Evolutionary conservation across 768 basidiomycete species (phyloP), one percentile per base, ranked within the genome.

Genomic region (Lentinula lateritia): DNA sequence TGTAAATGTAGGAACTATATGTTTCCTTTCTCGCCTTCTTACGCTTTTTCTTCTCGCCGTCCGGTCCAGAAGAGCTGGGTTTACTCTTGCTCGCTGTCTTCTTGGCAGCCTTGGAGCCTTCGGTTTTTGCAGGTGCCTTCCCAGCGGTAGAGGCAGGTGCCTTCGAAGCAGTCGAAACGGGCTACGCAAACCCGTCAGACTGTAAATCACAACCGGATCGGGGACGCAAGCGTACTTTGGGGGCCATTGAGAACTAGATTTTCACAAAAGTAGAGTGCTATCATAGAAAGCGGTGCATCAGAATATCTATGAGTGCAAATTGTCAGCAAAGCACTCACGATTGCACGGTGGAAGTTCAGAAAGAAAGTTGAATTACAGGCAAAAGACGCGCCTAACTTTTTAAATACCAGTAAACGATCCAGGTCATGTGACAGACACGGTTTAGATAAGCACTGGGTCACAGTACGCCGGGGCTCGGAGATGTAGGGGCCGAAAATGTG

Each of bases 1-100:
- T 90, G 80, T 89, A 90, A 71, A 93, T 90, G 79, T 93, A 93
- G 34, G 90, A 88, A 71, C 86, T 86, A 80, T 89, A 90, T 3
- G 89, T 90, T 78, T 90, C 89, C 81, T 89, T 89, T 71, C 89
- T 84, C 53, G 82, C 73, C 82, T 92, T 92, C 74, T 82, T 83
- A 72, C 87, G 82, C 80, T 88, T 88, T 84, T 90, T 90, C 82
- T 89, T 89, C 72, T 89, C 88, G 57, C 81, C 84, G 55, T 82
- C 84, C 46, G 82, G 69, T 10, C 78, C 67, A 18, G 78, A 78
- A 66, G 74, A 69, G 28, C 3, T 28, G 23, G 73, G 69, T 50
- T 68, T 73, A 66, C 76, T 74, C 75, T 86, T 86, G 75, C 82
- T 81, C 13, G 86, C 81, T 0, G 86, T 83, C 73, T 84, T 82